phyloP scores from a whole-genome alignment of 1,284 basidiomycete genomes.

The Malassezia nana region DNA sequence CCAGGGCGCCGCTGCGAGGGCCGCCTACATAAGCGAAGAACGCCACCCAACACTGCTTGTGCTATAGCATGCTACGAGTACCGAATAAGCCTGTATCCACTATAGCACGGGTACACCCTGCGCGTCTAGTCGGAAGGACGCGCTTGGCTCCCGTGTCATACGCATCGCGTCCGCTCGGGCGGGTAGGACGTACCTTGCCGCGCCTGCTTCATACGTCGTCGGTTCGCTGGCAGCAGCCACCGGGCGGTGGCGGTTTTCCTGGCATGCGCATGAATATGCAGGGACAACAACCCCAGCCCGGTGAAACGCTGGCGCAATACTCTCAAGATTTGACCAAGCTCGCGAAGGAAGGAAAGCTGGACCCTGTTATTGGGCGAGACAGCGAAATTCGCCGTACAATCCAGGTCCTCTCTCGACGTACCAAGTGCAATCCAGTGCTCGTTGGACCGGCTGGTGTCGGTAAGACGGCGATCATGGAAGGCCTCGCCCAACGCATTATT shows the following conservation, averaged over 20 bases:
- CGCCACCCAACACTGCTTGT: background rate
- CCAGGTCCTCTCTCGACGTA: slow-evolving; percentile 55
- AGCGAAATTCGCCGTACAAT: slow-evolving; percentile 77
- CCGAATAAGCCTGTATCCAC: background rate
- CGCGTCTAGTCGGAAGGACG: background rate
- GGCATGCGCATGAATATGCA: slow-evolving; percentile 21
- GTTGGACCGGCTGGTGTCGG: slow-evolving; percentile 49
- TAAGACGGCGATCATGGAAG: slow-evolving; percentile 72
- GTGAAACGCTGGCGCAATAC: slow-evolving; percentile 25
- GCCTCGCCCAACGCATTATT: slow-evolving; percentile 75
- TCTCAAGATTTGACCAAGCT: slow-evolving; percentile 26
- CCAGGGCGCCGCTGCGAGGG: background rate
- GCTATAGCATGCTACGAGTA: background rate
- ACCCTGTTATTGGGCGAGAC: slow-evolving; percentile 52
- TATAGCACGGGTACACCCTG: background rate
- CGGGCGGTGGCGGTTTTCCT: slow-evolving; percentile 19
- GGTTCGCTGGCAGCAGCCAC: slow-evolving; percentile 7
- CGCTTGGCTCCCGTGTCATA: slow-evolving; percentile 1
- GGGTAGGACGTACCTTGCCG: background rate
- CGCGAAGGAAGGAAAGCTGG: slow-evolving; percentile 27
- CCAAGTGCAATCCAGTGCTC: slow-evolving; percentile 64
- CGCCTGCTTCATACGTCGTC: slow-evolving; percentile 12
- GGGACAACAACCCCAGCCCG: slow-evolving; percentile 17
- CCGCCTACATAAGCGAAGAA: background rate
- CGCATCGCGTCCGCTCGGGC: background rate